Evolutionary conservation across 2,329 filamentous ascomycete species (phyloP), one percentile per base, ranked within the genome.

Genomic region (Aureobasidium sp.): DNA sequence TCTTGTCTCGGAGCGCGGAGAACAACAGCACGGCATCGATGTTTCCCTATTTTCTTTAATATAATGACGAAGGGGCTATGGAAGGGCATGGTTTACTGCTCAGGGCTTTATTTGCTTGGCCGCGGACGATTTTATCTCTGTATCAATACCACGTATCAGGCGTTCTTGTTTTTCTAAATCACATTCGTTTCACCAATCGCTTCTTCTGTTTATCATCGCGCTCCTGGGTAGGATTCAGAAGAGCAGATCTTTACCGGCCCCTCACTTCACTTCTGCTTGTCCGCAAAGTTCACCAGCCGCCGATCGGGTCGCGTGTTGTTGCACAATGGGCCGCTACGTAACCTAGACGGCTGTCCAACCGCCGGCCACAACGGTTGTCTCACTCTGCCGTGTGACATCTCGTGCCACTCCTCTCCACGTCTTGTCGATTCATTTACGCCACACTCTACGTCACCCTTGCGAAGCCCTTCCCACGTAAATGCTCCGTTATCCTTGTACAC

Each of bases 21-120:
- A 49, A 42, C 55, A 27, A 59, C 57, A 59, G 57, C 25, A 50
- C 57, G 55, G 54, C 54, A 58, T 44, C 53, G 41, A 47, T 39
- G 13, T 49, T 50, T 50, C 36, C 36, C 13, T 59, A 27, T 50
- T 59, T 59, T 50, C 21, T 45, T 36, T 42, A 32, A 41, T 47
- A 25, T 58, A 58, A 58, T 58, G 25, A 58, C 32, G 54, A 58
- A 42, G 25, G 25, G 41, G 29, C 39, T 27, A 53, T 53, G 53
- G 25, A 42, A 45, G 39, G 53, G 30, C 52, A 45, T 47, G 53
- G 21, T 47, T 34, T 47, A 21, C 27, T 47, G 37, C 11, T 57
- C 16, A 15, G 15, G 50, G 32, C 32, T 27, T 52, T 2, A 15
- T 15, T 27, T 59, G 11, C 13, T 47, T 47, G 15, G 45, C 37